These are phyloP conservation scores for Backusella mclennaniae DNA, from an alignment of 192 early-diverging fungal species.

Conservation along the genomic window DNA sequence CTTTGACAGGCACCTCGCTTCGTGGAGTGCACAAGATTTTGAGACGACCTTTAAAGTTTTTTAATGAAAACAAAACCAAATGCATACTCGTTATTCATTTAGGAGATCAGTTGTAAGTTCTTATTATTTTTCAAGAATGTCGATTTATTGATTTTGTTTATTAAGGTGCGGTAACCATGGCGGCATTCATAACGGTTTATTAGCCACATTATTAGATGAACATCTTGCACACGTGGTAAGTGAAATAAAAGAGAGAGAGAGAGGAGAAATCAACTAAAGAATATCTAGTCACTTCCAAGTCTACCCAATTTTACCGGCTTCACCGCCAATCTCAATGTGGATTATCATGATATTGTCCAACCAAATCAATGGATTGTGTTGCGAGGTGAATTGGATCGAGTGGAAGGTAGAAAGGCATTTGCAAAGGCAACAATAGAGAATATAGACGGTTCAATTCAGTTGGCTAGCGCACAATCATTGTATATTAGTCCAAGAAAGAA, in stretches of 20 bases:
- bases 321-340: conserved; percentile 30
- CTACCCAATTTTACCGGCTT: conserved; percentile 29
- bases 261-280: background rate
- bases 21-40: conserved; percentile 52
- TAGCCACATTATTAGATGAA: conserved; percentile 38
- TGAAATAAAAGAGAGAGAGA: background rate
- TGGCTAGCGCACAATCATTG: conserved; percentile 22
- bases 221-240: conserved; percentile 37
- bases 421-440: conserved; percentile 25
- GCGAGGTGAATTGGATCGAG: conserved; percentile 14
- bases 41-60: conserved; percentile 51
- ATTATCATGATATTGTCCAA: conserved; percentile 20
- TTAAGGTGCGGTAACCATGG: conserved; percentile 64
- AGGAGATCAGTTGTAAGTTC: conserved; percentile 51
- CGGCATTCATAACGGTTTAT: conserved; percentile 74
- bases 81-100: conserved; percentile 59
- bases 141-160: background rate
- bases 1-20: conserved; percentile 38
- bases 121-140: background rate
- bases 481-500: conserved; percentile 26
- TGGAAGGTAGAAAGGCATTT: conserved; percentile 30
- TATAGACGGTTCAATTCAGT: conserved; percentile 11
- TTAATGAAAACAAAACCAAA: conserved; percentile 46
- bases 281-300: conserved; percentile 15
- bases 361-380: conserved; percentile 30